These are phyloP conservation scores for Candolleomyces aberdarensis DNA, from an alignment of 768 basidiomycete genomes.

Conservation along the genomic window DNA sequence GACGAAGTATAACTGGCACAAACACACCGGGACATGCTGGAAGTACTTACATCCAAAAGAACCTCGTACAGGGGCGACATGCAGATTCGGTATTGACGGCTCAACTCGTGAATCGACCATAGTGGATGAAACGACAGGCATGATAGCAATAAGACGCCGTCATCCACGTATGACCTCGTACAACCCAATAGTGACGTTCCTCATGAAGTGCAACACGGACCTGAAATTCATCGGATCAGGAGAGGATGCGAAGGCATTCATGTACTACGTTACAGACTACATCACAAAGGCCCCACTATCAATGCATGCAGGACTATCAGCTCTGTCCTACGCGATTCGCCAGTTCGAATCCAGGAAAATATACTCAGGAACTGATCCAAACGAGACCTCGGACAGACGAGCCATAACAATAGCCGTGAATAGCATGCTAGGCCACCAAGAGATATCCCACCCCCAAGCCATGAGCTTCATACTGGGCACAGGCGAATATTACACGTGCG, in stretches of 20 bases:
- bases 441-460: constrained; percentile 26
- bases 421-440: constrained; percentile 15
- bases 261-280: constrained; percentile 13
- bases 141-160: not conserved
- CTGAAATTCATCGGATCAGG: constrained; percentile 8
- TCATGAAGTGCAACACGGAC: constrained; percentile 7
- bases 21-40: not conserved
- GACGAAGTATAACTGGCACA: not conserved
- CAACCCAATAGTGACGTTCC: not conserved
- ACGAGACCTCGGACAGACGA: constrained; percentile 12
- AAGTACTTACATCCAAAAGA: not conserved
- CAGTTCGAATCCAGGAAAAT: not conserved
- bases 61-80: not conserved
- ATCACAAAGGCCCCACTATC: constrained; percentile 8
- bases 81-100: not conserved
- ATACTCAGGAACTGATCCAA: not conserved
- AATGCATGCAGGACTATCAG: constrained; percentile 1
- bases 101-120: not conserved
- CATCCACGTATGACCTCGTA: not conserved
- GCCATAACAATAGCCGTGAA: not conserved
- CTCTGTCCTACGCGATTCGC: not conserved
- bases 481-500: constrained; percentile 1
- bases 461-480: constrained; percentile 23
- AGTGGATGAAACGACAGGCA: not conserved
- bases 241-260: not conserved